Conservation (phyloP, 1,284 basidiomycete genomes). For the Fomes fomentarius region DNA sequence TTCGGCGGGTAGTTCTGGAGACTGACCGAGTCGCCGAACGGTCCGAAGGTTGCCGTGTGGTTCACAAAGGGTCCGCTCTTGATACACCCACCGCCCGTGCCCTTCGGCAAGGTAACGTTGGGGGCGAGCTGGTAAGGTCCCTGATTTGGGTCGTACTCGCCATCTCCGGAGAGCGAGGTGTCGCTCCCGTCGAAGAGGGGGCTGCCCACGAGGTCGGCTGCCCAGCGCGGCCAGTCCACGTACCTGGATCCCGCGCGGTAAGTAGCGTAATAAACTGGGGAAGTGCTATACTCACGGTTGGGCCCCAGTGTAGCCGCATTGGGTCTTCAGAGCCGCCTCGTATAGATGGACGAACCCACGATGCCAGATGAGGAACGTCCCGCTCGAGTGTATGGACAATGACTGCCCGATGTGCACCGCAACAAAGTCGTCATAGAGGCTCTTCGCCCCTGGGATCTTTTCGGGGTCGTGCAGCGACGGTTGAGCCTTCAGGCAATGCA, state of each 20-base stretch:
- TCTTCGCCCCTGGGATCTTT: background rate
- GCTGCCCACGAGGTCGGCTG: background rate
- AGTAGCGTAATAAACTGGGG: too few relatives aligned
- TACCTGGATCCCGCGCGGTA: too few relatives aligned
- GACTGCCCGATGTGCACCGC: background rate
- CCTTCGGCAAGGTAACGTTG: background rate
- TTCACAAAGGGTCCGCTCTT: background rate
- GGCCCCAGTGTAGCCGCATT: background rate
- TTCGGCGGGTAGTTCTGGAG: background rate
- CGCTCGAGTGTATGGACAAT: background rate
- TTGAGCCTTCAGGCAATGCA: background rate
- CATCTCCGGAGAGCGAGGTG: constrained; percentile 1
- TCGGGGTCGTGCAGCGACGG: background rate
- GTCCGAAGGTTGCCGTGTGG: constrained; percentile 1
- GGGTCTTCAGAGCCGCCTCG: background rate
- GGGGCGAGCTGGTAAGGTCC: background rate
- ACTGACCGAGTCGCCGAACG: background rate
- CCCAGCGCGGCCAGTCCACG: constrained; percentile 1
- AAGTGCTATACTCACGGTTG: constrained; percentile 4
- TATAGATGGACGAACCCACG: constrained; percentile 1
- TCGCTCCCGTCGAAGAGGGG: constrained; percentile 2
- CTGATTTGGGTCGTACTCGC: background rate
- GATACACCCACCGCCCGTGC: constrained; percentile 1
- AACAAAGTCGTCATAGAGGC: constrained; percentile 1
- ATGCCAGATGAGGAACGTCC: constrained; percentile 3